Evolutionary conservation across 2,329 filamentous ascomycete genomes (phyloP), one percentile per base, ranked within the genome.

Genomic region (Sporothrix mexicana): DNA sequence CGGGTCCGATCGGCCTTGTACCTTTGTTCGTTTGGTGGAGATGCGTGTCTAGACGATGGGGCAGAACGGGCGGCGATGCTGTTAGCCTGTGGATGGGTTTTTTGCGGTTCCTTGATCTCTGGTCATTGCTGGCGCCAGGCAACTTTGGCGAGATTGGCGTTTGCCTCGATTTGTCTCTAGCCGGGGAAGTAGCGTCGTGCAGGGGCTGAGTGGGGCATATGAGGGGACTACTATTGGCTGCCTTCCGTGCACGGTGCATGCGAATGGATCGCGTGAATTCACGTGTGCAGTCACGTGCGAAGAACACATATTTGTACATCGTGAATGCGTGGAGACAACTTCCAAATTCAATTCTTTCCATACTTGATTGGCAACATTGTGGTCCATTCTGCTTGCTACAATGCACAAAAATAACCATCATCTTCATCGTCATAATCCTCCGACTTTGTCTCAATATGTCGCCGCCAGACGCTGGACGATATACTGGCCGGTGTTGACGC

Each of bases 401-500:
- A 57, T 45, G 25, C 30, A 69, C 12, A 57, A 30, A 30, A 25
- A 47, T 17, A 36, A 30, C n/a, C 41, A n/a, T 23, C n/a, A 13
- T 36, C 30, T 36, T 36, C 30, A 36, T 36, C 5, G 7, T 36
- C 61, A 25, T 17, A 3, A 7, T 13, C 4, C n/a, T 13, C 4
- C n/a, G 2, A 2, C 12, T 25, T 10, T 13, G n/a, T 57, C n/a
- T 41, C 73, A 91, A 77, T 93, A 90, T 3, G 95, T 98, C 15
- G 92, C 91, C 5, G 90, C 86, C 79, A 98, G 82, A 75, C 95
- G 90, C 83, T 92, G 88, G 9, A 93, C 88, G 64, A 98, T 82
- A 79, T 97, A 98, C 15, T 96, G 88, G 1, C 93, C 93, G 77
- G 91, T 92, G 73, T 91, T 93, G 77, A 97, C 90, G 0, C 88